Evolutionary conservation across 805 yeast species (phyloP).

Genomic region (Kregervanrija pseudodelftensis): DNA sequence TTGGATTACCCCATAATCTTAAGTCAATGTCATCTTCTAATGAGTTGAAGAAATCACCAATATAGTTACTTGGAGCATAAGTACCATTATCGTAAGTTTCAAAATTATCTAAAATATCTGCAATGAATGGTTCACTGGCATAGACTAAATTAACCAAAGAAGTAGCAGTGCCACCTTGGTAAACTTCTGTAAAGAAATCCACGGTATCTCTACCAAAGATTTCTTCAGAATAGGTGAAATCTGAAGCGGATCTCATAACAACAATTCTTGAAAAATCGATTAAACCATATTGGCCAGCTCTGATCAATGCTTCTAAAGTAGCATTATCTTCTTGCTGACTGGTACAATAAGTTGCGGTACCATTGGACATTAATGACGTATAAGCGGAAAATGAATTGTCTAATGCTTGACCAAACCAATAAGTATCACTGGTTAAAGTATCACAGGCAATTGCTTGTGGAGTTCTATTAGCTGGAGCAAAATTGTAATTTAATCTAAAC

Average conservation of each 20-base stretch:
- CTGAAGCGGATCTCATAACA: slow-evolving; percentile 54
- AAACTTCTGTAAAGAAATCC: slow-evolving; percentile 41
- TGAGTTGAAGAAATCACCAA: slow-evolving; percentile 55
- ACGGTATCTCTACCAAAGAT: slow-evolving; percentile 34
- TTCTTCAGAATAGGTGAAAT: slow-evolving; percentile 40
- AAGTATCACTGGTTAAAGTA: slow-evolving; percentile 51
- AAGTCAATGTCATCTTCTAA: slow-evolving; percentile 33
- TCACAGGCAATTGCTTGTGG: slow-evolving; percentile 51
- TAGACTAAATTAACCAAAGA: slow-evolving; percentile 45
- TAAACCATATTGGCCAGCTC: slow-evolving; percentile 47
- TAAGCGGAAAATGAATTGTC: slow-evolving; percentile 43
- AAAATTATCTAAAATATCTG: slow-evolving; percentile 48
- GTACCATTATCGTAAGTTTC: slow-evolving; percentile 27
- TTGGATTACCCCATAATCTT: slow-evolving; percentile 15
- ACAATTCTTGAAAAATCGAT: slow-evolving; percentile 53
- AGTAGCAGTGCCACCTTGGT: slow-evolving; percentile 44
- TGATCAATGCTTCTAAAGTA: slow-evolving; percentile 50
- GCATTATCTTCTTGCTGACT: slow-evolving; percentile 69
- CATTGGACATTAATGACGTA: slow-evolving; percentile 48
- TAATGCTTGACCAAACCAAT: slow-evolving; percentile 48
- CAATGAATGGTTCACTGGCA: slow-evolving; percentile 49
- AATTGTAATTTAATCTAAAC: slow-evolving; percentile 42
- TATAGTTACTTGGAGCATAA: slow-evolving; percentile 42
- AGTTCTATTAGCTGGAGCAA: slow-evolving; percentile 41
- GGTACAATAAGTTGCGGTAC: slow-evolving; percentile 50